Conservation (phyloP, 768 basidiomycete species). For the Mycena albidolilacea region DNA sequence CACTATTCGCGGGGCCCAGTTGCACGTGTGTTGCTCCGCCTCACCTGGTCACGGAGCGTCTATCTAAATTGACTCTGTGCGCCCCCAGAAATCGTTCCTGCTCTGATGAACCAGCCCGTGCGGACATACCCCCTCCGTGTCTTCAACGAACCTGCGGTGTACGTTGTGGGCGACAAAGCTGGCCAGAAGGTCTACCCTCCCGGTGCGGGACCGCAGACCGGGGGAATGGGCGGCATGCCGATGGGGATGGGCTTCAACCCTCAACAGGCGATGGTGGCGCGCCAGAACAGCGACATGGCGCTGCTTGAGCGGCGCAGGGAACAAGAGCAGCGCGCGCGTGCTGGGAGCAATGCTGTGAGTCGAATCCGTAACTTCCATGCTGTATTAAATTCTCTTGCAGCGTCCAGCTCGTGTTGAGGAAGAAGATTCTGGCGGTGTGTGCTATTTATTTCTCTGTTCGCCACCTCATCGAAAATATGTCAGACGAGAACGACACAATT, state of each 20-base stretch:
- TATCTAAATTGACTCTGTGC: slow-evolving; percentile 26
- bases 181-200: slow-evolving; percentile 75
- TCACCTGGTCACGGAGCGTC: slow-evolving; percentile 24
- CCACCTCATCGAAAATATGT: not conserved
- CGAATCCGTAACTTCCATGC: slow-evolving; percentile 6
- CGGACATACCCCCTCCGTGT: slow-evolving; percentile 81
- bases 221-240: slow-evolving; percentile 44
- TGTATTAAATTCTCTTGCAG: slow-evolving; percentile 42
- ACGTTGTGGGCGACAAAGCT: slow-evolving; percentile 78
- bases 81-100: slow-evolving; percentile 69
- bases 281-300: slow-evolving; percentile 82
- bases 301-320: slow-evolving; percentile 76
- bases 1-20: slow-evolving; percentile 81
- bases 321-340: slow-evolving; percentile 66
- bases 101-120: slow-evolving; percentile 71
- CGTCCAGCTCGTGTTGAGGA: slow-evolving; percentile 61
- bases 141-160: slow-evolving; percentile 77
- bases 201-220: slow-evolving; percentile 40
- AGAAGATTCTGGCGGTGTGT: slow-evolving; percentile 77
- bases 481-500: slow-evolving; percentile 79
- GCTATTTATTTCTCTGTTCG: not conserved
- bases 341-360: slow-evolving; percentile 52
- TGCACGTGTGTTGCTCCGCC: slow-evolving; percentile 64
- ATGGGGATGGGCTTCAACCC: slow-evolving; percentile 53
- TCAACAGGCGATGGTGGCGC: slow-evolving; percentile 78